These are phyloP conservation scores for Pontederia crassipes DNA, from an alignment of 176 grass and related monocot species.

Conservation along the genomic window DNA sequence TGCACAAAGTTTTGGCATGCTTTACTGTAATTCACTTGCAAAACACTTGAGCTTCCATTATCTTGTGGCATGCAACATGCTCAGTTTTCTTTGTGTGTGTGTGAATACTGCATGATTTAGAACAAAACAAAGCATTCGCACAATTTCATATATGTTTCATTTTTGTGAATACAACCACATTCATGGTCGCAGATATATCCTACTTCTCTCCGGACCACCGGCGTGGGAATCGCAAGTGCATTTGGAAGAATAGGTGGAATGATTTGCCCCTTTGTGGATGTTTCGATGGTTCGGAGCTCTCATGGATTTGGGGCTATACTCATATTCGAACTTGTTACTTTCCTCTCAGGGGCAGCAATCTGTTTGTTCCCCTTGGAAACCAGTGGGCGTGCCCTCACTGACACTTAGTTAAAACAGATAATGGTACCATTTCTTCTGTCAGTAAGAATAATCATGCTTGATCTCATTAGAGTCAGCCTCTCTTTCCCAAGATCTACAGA, in stretches of 20 bases:
- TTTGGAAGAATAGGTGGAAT: conserved; percentile 71
- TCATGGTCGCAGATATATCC: conserved; percentile 63
- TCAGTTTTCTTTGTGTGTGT: too few species aligned
- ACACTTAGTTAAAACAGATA: background rate
- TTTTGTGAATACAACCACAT: too few species aligned
- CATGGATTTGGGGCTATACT: conserved; percentile 50
- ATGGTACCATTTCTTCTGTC: too few species aligned
- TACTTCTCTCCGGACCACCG: conserved; percentile 70
- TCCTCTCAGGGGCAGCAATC: conserved; percentile 36
- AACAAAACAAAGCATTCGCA: too few species aligned
- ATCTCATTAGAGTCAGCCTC: too few species aligned
- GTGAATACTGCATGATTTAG: too few species aligned
- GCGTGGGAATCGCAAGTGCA: conserved; percentile 59
- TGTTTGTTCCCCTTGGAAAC: conserved; percentile 81
- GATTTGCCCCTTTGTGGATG: conserved; percentile 72
- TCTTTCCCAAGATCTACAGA: too few species aligned
- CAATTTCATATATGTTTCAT: too few species aligned
- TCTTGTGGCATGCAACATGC: too few species aligned
- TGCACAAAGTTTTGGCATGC: background rate
- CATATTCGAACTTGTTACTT: conserved; percentile 62
- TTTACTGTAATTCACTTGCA: too few species aligned
- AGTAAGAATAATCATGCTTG: too few species aligned
- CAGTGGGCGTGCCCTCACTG: conserved; percentile 51
- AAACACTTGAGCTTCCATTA: too few species aligned
- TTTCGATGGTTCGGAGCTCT: conserved; percentile 65